A percentile compares a stretch with the other conserved stretches of the same genome.
Evolutionary conservation across 768 basidiomycete genomes (phyloP).

Genomic region (Chalciporus sphaerocephalus): DNA sequence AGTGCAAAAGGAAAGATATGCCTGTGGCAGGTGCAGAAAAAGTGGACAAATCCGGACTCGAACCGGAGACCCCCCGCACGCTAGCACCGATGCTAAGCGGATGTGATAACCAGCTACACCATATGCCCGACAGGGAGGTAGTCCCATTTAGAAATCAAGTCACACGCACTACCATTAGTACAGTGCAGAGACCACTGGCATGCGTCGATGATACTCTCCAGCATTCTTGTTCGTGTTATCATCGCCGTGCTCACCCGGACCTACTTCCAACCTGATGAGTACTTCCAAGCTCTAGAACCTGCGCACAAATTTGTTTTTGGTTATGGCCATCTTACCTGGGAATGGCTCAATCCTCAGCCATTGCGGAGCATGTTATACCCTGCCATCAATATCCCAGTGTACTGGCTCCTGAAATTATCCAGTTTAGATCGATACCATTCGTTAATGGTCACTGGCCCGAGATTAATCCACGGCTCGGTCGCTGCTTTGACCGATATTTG

Average conservation of each 20-base stretch:
- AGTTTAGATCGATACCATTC: conserved; percentile 47
- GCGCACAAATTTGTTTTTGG: conserved; percentile 88
- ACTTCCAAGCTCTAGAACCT: conserved; percentile 90
- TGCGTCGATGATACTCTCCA: conserved; percentile 24
- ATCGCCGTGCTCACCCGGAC: conserved; percentile 72
- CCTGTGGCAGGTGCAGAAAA: conserved; percentile 1
- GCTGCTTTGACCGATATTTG: conserved; percentile 81
- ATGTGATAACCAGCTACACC: conserved; percentile 40
- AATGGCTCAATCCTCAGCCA: conserved; percentile 72
- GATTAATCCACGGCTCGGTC: conserved; percentile 66
- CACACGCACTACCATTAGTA: background rate
- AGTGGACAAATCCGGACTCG: conserved; percentile 11
- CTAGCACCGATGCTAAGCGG: conserved; percentile 24
- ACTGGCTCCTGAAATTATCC: conserved; percentile 58
- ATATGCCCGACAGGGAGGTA: conserved; percentile 28
- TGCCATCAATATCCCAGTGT: conserved; percentile 72
- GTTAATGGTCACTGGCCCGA: conserved; percentile 71
- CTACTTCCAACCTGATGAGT: conserved; percentile 97
- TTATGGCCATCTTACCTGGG: conserved; percentile 92
- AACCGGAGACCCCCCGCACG: conserved; percentile 10
- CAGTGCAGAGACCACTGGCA: no score
- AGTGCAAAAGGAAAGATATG: background rate
- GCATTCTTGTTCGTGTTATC: conserved; percentile 49
- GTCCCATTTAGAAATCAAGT: conserved; percentile 12
- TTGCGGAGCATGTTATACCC: conserved; percentile 84